These are phyloP conservation scores for Carpediemonas membranifera DNA, from an alignment of 78 protist genomes.

Conservation along the genomic window DNA sequence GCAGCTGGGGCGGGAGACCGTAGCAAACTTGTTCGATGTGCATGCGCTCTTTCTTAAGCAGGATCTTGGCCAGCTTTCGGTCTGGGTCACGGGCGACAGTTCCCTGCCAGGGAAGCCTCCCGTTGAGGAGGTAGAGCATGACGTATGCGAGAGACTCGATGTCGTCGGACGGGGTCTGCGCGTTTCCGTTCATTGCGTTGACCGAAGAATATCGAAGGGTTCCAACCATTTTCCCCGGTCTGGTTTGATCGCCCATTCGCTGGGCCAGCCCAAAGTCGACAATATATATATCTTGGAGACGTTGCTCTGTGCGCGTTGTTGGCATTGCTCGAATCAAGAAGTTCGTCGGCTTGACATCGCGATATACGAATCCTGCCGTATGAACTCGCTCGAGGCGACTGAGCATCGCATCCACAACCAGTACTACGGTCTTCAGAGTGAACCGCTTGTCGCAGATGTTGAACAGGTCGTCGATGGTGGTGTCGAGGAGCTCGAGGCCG, in stretches of 20 bases:
- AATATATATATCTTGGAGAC: background rate
- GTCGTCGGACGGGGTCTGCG: too few species aligned
- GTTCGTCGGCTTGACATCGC: slow-evolving; percentile 18
- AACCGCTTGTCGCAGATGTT: too few species aligned
- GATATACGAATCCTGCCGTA: background rate
- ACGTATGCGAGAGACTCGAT: slow-evolving; percentile 2
- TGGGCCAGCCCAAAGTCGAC: slow-evolving; percentile 20
- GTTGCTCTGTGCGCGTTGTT: background rate
- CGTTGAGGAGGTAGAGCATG: slow-evolving; percentile 1
- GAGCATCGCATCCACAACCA: background rate
- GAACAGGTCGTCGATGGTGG: too few species aligned
- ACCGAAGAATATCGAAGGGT: background rate
- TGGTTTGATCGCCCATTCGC: slow-evolving; percentile 1
- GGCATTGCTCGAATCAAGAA: slow-evolving; percentile 20
- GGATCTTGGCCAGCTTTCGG: background rate
- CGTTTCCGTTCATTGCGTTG: too few species aligned
- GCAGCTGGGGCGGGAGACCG: too few species aligned
- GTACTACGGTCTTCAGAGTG: too few species aligned
- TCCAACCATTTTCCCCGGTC: background rate
- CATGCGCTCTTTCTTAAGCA: background rate
- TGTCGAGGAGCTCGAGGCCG: too few species aligned
- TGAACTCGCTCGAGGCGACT: background rate
- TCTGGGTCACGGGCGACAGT: background rate
- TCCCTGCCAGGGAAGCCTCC: slow-evolving; percentile 9
- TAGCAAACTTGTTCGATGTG: background rate